These are phyloP conservation scores for Ganoderma resinaceum DNA, from an alignment of 1,284 basidiomycete species.

Conservation along the genomic window DNA sequence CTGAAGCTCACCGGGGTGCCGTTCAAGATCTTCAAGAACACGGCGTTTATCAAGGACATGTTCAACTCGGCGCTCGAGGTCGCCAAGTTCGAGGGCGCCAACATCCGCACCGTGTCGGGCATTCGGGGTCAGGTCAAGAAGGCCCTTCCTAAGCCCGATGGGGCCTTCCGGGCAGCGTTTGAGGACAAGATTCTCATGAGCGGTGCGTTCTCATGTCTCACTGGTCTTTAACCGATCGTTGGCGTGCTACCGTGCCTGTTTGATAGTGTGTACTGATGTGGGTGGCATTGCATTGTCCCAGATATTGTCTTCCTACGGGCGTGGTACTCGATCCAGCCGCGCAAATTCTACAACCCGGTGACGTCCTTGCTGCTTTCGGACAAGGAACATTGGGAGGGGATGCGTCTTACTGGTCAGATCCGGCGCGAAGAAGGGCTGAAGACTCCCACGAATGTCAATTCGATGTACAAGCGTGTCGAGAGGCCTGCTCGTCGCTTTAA, in stretches of 20 bases:
- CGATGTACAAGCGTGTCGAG: slow-evolving; percentile 86
- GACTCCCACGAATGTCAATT: slow-evolving; percentile 86
- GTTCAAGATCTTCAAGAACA: slow-evolving; percentile 99
- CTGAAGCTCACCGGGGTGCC: slow-evolving; percentile 95
- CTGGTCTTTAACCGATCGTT: neutral
- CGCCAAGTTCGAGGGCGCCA: slow-evolving; percentile 98
- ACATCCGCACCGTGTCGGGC: slow-evolving; percentile 94
- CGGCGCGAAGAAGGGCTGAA: slow-evolving; percentile 85
- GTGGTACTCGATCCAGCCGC: slow-evolving; percentile 96
- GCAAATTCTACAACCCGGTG: slow-evolving; percentile 97
- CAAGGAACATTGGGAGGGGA: slow-evolving; percentile 86
- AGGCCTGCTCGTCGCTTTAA: slow-evolving; percentile 90
- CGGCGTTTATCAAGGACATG: slow-evolving; percentile 99
- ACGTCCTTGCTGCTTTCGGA: slow-evolving; percentile 88
- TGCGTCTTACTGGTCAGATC: slow-evolving; percentile 96
- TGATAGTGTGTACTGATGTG: neutral
- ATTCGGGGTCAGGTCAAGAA: slow-evolving; percentile 98
- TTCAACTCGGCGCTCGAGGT: slow-evolving; percentile 93
- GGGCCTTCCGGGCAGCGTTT: slow-evolving; percentile 95
- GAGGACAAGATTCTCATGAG: slow-evolving; percentile 98
- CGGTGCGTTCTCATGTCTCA: slow-evolving; percentile 60
- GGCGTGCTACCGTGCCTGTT: neutral
- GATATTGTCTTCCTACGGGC: slow-evolving; percentile 96
- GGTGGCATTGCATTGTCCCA: slow-evolving; percentile 39
- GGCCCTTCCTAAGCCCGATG: slow-evolving; percentile 92